Evolutionary conservation across 2,329 filamentous ascomycete species (phyloP).

Genomic region (Xylaria sp.): DNA sequence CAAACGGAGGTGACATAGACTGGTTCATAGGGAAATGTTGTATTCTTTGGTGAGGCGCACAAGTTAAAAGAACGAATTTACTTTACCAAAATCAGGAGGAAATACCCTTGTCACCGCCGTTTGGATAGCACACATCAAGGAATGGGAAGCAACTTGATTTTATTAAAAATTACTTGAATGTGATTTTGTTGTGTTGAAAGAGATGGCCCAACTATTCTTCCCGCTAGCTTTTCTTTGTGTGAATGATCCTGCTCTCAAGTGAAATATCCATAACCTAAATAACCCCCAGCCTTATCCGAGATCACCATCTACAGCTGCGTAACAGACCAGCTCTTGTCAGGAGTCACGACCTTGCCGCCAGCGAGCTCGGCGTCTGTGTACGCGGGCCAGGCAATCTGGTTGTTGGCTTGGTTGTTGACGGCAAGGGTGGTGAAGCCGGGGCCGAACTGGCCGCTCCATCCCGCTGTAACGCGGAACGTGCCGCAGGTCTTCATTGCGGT

Average conservation of each 20-base stretch:
- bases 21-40: too few relatives aligned
- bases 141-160: neutral
- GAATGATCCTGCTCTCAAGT: neutral
- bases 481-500: slow-evolving; percentile 51
- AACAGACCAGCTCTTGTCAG: slow-evolving; percentile 46
- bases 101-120: neutral
- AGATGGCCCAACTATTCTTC: too few relatives aligned
- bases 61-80: neutral
- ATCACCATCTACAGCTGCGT: slow-evolving; percentile 28
- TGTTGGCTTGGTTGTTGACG: slow-evolving; percentile 51
- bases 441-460: slow-evolving; percentile 63
- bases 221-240: too few relatives aligned
- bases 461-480: slow-evolving; percentile 56
- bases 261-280: neutral
- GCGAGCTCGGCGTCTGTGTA: slow-evolving; percentile 59
- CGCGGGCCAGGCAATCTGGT: slow-evolving; percentile 56
- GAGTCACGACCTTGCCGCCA: slow-evolving; percentile 51
- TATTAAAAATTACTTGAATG: too few relatives aligned
- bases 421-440: slow-evolving; percentile 60
- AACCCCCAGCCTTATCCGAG: neutral
- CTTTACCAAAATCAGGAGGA: neutral
- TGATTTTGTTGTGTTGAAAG: too few relatives aligned
- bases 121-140: neutral
- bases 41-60: too few relatives aligned
- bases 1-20: too few relatives aligned